Conservation (phyloP, 1,284 basidiomycete species). For the Pseudozyma sp. region DNA sequence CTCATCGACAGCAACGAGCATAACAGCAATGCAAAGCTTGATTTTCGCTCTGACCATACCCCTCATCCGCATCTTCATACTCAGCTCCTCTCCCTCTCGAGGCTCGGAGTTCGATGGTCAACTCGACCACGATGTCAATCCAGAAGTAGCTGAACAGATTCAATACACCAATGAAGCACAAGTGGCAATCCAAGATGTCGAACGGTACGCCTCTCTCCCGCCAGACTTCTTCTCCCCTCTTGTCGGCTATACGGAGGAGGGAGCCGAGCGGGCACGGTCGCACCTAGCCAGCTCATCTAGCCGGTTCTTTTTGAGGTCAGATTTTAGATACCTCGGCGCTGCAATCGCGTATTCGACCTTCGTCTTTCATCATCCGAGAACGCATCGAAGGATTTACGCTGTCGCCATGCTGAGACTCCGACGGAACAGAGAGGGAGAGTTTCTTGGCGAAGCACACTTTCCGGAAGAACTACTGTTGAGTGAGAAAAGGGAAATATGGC, state of each 20-base stretch:
- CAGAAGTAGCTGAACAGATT: not conserved
- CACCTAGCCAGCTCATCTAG: not conserved
- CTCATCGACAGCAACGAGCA: too few relatives aligned
- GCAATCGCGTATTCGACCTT: slow-evolving; percentile 5
- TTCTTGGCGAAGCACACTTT: slow-evolving; percentile 18
- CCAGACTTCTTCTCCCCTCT: not conserved
- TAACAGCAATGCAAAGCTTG: too few relatives aligned
- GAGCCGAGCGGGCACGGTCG: not conserved
- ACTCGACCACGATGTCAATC: slow-evolving; percentile 5
- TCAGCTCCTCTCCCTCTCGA: not conserved
- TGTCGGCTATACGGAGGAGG: not conserved
- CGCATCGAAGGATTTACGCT: not conserved
- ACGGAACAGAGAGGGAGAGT: not conserved
- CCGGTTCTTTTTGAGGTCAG: slow-evolving; percentile 1
- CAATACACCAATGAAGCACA: not conserved
- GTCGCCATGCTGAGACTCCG: slow-evolving; percentile 8
- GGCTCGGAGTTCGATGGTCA: not conserved
- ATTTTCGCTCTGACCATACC: too few relatives aligned
- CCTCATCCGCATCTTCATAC: not conserved
- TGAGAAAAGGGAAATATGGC: not conserved
- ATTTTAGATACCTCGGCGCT: not conserved
- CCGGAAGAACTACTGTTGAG: not conserved
- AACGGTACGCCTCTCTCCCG: not conserved
- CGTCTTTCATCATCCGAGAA: slow-evolving; percentile 1
- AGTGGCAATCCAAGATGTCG: not conserved